Conservation (phyloP, 768 basidiomycete species). For the Russula dissimulans region DNA sequence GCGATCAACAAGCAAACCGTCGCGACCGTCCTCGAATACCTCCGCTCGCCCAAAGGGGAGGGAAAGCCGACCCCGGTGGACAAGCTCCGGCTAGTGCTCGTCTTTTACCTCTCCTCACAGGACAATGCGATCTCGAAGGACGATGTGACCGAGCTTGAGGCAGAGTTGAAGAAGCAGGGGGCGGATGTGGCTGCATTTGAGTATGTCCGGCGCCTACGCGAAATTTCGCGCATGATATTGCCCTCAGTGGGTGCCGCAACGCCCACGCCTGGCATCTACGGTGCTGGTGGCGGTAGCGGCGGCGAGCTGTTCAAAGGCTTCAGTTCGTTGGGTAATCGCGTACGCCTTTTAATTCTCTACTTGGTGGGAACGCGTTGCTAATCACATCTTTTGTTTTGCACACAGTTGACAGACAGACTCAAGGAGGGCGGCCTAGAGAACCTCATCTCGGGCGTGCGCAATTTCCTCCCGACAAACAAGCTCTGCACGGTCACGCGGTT, state of each 20-base stretch:
- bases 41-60: slow-evolving; percentile 64
- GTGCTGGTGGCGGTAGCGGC: slow-evolving; percentile 50
- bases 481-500: slow-evolving; percentile 86
- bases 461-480: slow-evolving; percentile 93
- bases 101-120: slow-evolving; percentile 85
- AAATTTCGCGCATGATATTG: slow-evolving; percentile 87
- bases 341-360: slow-evolving; percentile 29
- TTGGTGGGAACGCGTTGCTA: neutral
- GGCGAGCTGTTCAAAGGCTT: slow-evolving; percentile 92
- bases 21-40: slow-evolving; percentile 70
- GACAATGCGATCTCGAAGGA: slow-evolving; percentile 80
- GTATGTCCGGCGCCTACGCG: slow-evolving; percentile 84
- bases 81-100: slow-evolving; percentile 89
- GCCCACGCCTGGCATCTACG: slow-evolving; percentile 43
- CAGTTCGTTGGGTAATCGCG: slow-evolving; percentile 82
- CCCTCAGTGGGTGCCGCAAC: slow-evolving; percentile 56
- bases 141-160: slow-evolving; percentile 80
- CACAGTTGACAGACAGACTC: slow-evolving; percentile 83
- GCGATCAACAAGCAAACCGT: slow-evolving; percentile 81
- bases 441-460: slow-evolving; percentile 94
- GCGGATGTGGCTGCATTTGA: slow-evolving; percentile 79
- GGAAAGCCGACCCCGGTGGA: slow-evolving; percentile 64
- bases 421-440: slow-evolving; percentile 97
- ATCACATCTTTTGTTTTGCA: neutral
- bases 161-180: slow-evolving; percentile 73